Percentiles rank a stretch among this genome's conserved stretches.
Evolutionary conservation across 1,139 yeast species (phyloP).

Genomic region (Magnusiomyces ingens): DNA sequence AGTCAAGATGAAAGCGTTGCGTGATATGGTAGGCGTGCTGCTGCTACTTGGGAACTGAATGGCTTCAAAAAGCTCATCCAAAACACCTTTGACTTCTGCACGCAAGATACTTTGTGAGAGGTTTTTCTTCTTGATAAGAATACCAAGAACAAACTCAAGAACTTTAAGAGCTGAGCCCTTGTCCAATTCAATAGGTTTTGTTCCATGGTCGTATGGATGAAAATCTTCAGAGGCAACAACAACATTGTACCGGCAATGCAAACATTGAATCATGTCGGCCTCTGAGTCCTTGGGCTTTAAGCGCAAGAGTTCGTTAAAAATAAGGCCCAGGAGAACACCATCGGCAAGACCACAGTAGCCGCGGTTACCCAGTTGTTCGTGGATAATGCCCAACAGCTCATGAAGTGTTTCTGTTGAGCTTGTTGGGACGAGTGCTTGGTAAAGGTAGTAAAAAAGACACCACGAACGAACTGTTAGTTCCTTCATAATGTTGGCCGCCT

Average conservation of each 20-base stretch:
- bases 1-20: slow-evolving; percentile 1
- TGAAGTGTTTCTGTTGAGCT: slow-evolving; percentile 28
- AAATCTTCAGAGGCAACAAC: slow-evolving; percentile 52
- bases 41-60: slow-evolving; percentile 52
- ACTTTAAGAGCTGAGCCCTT: slow-evolving; percentile 50
- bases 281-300: slow-evolving; percentile 43
- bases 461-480: slow-evolving; percentile 46
- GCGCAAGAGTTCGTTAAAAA: slow-evolving; percentile 49
- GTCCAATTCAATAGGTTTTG: slow-evolving; percentile 41
- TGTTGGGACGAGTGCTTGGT: slow-evolving; percentile 20
- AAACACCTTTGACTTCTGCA: slow-evolving; percentile 61
- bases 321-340: slow-evolving; percentile 56
- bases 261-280: slow-evolving; percentile 61
- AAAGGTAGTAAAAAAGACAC: slow-evolving; percentile 33
- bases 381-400: slow-evolving; percentile 53
- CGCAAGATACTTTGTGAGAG: slow-evolving; percentile 48
- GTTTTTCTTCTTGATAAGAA: slow-evolving; percentile 52
- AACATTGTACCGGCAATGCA: slow-evolving; percentile 73
- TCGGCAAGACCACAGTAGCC: slow-evolving; percentile 60
- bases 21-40: slow-evolving; percentile 21
- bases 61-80: slow-evolving; percentile 68
- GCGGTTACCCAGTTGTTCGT: slow-evolving; percentile 64
- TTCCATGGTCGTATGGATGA: slow-evolving; percentile 61
- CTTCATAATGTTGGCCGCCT: slow-evolving; percentile 40
- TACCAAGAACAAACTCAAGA: slow-evolving; percentile 54